A percentile compares a stretch with the other conserved stretches of the same genome.
Evolutionary conservation across 2,329 filamentous ascomycete species (phyloP).

Genomic region (Onygena corvina): DNA sequence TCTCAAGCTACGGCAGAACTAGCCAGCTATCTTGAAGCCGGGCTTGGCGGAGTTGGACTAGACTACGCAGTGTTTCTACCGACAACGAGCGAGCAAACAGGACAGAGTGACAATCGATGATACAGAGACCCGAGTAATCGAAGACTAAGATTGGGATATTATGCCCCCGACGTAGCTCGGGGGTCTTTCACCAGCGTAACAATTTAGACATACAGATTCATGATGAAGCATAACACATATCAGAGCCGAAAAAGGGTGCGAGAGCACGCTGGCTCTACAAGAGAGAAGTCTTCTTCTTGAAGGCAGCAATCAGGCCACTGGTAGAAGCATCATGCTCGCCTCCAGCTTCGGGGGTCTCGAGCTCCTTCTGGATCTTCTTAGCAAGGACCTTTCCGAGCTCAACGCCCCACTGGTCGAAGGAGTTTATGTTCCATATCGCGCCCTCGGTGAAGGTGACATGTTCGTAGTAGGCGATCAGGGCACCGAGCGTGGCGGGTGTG

Average conservation of each 20-base stretch:
- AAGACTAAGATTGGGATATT: too few relatives aligned
- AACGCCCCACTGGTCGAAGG: slow-evolving; percentile 98
- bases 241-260: too few relatives aligned
- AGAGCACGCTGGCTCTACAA: slow-evolving; percentile 10
- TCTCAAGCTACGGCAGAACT: too few relatives aligned
- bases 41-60: background rate
- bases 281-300: slow-evolving; percentile 59
- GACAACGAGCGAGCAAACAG: too few relatives aligned
- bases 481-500: slow-evolving; percentile 83
- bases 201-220: too few relatives aligned
- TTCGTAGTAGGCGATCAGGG: slow-evolving; percentile 97
- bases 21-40: too few relatives aligned
- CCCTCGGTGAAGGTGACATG: slow-evolving; percentile 97
- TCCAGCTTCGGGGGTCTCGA: slow-evolving; percentile 61
- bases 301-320: slow-evolving; percentile 76
- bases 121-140: too few relatives aligned
- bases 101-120: too few relatives aligned
- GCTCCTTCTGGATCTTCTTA: slow-evolving; percentile 78
- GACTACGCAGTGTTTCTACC: too few relatives aligned
- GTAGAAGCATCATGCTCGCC: slow-evolving; percentile 77
- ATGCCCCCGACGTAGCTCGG: too few relatives aligned
- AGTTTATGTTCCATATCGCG: slow-evolving; percentile 98
- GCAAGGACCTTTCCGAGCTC: slow-evolving; percentile 94
- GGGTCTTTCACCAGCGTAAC: too few relatives aligned
- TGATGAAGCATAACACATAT: too few relatives aligned